These are phyloP conservation scores for Dactylonectria macrodidyma DNA, from an alignment of 2,329 filamentous ascomycete species.

Conservation along the genomic window DNA sequence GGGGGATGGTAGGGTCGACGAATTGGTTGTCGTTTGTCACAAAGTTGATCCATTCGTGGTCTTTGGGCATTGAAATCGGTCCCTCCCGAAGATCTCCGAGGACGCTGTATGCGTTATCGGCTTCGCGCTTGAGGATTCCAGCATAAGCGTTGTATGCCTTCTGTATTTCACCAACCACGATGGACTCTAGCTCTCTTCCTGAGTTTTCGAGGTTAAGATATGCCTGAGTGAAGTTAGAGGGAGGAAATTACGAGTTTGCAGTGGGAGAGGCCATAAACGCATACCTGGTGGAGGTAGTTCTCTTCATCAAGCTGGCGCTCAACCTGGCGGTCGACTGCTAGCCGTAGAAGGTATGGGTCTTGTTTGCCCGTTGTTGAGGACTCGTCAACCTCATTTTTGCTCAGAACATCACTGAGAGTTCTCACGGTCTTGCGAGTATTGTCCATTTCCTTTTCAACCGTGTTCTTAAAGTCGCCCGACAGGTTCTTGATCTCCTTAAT, in stretches of 20 bases:
- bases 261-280: slow-evolving; percentile 44
- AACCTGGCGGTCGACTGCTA: slow-evolving; percentile 90
- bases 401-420: slow-evolving; percentile 84
- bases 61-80: slow-evolving; percentile 93
- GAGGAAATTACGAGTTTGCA: neutral
- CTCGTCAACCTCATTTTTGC: slow-evolving; percentile 84
- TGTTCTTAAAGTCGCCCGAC: slow-evolving; percentile 96
- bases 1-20: slow-evolving; percentile 85
- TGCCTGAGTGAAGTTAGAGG: slow-evolving; percentile 69
- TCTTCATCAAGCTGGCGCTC: slow-evolving; percentile 96
- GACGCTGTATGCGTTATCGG: slow-evolving; percentile 83
- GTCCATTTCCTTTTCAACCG: slow-evolving; percentile 95
- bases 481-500: slow-evolving; percentile 98
- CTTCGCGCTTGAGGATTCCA: slow-evolving; percentile 91
- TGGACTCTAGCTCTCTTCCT: slow-evolving; percentile 93
- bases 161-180: slow-evolving; percentile 97
- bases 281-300: slow-evolving; percentile 93
- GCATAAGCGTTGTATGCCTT: slow-evolving; percentile 97
- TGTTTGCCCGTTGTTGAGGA: slow-evolving; percentile 83
- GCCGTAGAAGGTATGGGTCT: slow-evolving; percentile 89
- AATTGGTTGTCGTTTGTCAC: slow-evolving; percentile 87
- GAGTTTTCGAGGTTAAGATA: slow-evolving; percentile 96
- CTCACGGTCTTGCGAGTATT: slow-evolving; percentile 84
- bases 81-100: slow-evolving; percentile 87
- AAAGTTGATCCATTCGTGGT: slow-evolving; percentile 91